phyloP scores from a whole-genome alignment of 177 flowering plant genomes.

The Vitis hybrid region DNA sequence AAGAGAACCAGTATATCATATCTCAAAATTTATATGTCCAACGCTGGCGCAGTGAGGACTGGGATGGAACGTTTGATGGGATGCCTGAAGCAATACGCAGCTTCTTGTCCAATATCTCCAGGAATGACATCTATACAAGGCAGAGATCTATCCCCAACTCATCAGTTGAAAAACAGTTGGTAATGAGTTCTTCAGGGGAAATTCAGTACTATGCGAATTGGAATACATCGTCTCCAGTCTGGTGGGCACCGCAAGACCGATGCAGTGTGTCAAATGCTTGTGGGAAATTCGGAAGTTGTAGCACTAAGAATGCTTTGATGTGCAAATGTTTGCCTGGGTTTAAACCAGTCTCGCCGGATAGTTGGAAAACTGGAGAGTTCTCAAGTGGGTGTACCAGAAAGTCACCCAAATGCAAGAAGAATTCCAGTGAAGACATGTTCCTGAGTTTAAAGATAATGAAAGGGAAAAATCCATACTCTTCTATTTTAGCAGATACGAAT shows the following conservation, averaged over 20 bases:
- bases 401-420: slow-evolving; percentile 14
- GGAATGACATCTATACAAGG: background rate
- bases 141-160: background rate
- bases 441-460: slow-evolving; percentile 28
- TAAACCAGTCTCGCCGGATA: slow-evolving; percentile 18
- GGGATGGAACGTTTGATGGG: background rate
- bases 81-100: slow-evolving; percentile 17
- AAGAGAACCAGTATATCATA: slow-evolving; percentile 11
- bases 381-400: slow-evolving; percentile 38
- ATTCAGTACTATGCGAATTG: slow-evolving; percentile 9
- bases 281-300: slow-evolving; percentile 42
- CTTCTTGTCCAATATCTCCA: slow-evolving; percentile 25
- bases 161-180: slow-evolving; percentile 23
- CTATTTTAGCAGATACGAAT: background rate
- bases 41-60: too few species aligned
- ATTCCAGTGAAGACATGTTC: slow-evolving; percentile 18
- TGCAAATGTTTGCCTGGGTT: slow-evolving; percentile 54
- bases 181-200: slow-evolving; percentile 25
- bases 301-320: slow-evolving; percentile 6
- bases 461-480: slow-evolving; percentile 22
- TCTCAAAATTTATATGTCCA: slow-evolving; percentile 9
- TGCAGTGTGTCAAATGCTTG: slow-evolving; percentile 36
- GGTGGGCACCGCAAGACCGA: slow-evolving; percentile 31
- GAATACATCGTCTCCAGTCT: slow-evolving; percentile 22
- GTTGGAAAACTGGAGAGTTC: slow-evolving; percentile 33